Base-by-base conservation (phyloP, 257 asterid species). In the Solanum medicagineum region DNA sequence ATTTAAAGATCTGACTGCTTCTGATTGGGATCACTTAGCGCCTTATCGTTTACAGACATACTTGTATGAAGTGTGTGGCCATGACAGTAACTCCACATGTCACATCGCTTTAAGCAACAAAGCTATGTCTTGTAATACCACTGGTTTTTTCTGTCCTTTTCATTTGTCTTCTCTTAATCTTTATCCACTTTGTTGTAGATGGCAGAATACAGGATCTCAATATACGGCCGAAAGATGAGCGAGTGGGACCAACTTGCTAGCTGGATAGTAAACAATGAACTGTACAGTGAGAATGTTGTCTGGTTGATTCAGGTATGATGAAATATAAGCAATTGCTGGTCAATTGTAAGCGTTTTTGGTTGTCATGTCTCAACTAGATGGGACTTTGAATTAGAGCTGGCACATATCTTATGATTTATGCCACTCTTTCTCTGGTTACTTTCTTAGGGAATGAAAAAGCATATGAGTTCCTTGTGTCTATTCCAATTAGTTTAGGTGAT, bases 221-320 rank as follows among this genome's bases (percentile, higher is more conserved):
- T 96, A 81, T 94, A 96, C 87, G 99, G 99, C 82, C 92, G 99
- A 89, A 96, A 96, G 92, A 92, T 90, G 97, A 94, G 99, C 59
- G 99, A 96, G 89, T 94, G 98, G 99, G 99, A 96, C 88, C 98
- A 96, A 90, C 90, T 94, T 81, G 99, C 98, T 36, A 96, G 99
- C 90, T 96, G 99, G 99, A 94, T 96, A 62, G 94, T 96, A 56
- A 96, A 96, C 87, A 94, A 96, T 88, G 95, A 93, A 85, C 89
- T 96, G 68, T 94, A 94, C 89, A 91, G 95, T 84, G 97, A 95
- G 89, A 96, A 96, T 88, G 98, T 92, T 91, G 99, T 95, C 80
- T 96, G 99, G 99, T 88, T 96, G 91, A 96, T 96, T 88, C 99
- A 96, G 98, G 99, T 96, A 90, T 83, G 62, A 26, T 53, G 42